Conservation (phyloP, 176 grass and related monocot genomes). For the Coix lacrymajobi region DNA sequence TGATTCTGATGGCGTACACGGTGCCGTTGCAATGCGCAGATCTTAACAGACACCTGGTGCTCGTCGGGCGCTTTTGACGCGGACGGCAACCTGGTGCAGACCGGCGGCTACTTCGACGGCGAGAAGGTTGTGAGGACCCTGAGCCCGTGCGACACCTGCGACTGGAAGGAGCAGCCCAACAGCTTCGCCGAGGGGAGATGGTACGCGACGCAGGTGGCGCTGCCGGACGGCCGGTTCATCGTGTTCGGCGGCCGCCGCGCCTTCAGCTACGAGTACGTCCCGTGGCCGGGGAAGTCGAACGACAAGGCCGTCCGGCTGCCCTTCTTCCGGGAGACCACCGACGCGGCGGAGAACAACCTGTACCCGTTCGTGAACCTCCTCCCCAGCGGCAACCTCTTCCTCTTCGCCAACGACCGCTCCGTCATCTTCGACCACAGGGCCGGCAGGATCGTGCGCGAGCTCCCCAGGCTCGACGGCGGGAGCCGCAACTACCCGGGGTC, state of each 20-base stretch:
- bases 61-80: constrained; percentile 45
- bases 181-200: constrained; percentile 48
- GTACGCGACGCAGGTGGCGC: constrained; percentile 58
- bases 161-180: constrained; percentile 45
- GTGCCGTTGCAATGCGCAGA: constrained; percentile 8
- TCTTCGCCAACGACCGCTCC: constrained; percentile 87
- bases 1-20: neutral
- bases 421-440: constrained; percentile 54
- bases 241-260: constrained; percentile 71
- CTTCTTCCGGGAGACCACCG: constrained; percentile 59
- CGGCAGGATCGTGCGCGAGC: constrained; percentile 51
- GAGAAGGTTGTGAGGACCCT: constrained; percentile 32
- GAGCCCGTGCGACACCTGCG: constrained; percentile 24
- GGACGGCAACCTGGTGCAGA: constrained; percentile 57
- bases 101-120: constrained; percentile 52
- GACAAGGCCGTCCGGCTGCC: constrained; percentile 15
- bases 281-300: constrained; percentile 41
- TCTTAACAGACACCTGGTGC: constrained; percentile 58
- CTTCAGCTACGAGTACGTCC: constrained; percentile 70
- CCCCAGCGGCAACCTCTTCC: constrained; percentile 71
- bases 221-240: constrained; percentile 58
- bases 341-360: constrained; percentile 88
- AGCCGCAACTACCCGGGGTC: constrained; percentile 73
- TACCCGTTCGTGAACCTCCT: constrained; percentile 94
- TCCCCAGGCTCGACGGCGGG: constrained; percentile 59